phyloP scores from a whole-genome alignment of 441 rosid genomes.

The Dalechampia spathulata region DNA sequence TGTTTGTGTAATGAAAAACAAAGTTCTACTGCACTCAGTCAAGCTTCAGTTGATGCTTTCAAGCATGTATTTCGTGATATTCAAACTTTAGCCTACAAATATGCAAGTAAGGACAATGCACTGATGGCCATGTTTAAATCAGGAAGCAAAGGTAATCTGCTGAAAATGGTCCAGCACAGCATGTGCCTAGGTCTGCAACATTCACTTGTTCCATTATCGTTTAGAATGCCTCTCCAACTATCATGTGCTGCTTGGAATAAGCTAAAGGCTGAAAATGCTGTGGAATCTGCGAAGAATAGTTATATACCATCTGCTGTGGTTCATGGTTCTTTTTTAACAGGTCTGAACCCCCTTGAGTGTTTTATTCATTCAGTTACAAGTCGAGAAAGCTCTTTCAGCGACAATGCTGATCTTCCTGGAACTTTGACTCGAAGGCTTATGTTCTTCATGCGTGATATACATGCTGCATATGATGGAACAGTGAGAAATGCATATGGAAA shows the following conservation, averaged over 20 bases:
- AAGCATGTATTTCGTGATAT: constrained; percentile 72
- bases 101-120: constrained; percentile 59
- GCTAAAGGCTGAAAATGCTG: constrained; percentile 30
- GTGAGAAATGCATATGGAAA: constrained; percentile 83
- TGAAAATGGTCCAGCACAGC: constrained; percentile 83
- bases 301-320: constrained; percentile 78
- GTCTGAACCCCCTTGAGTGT: constrained; percentile 80
- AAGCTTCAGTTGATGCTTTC: constrained; percentile 73
- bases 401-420: constrained; percentile 97
- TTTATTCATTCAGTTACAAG: constrained; percentile 86
- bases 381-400: constrained; percentile 85
- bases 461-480: constrained; percentile 78
- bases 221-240: constrained; percentile 67
- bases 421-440: constrained; percentile 74
- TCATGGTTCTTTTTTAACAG: constrained; percentile 60
- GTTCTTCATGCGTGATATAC: constrained; percentile 90
- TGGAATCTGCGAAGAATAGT: constrained; percentile 42
- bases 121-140: constrained; percentile 78
- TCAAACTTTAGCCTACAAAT: constrained; percentile 58
- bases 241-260: constrained; percentile 69
- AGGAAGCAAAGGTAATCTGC: constrained; percentile 90
- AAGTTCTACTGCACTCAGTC: constrained; percentile 68
- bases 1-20: constrained; percentile 60
- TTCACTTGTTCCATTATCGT: constrained; percentile 73
- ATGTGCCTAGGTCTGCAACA: constrained; percentile 90